phyloP scores from a whole-genome alignment of 345 rosid species.

The Sisymbrium irio region DNA sequence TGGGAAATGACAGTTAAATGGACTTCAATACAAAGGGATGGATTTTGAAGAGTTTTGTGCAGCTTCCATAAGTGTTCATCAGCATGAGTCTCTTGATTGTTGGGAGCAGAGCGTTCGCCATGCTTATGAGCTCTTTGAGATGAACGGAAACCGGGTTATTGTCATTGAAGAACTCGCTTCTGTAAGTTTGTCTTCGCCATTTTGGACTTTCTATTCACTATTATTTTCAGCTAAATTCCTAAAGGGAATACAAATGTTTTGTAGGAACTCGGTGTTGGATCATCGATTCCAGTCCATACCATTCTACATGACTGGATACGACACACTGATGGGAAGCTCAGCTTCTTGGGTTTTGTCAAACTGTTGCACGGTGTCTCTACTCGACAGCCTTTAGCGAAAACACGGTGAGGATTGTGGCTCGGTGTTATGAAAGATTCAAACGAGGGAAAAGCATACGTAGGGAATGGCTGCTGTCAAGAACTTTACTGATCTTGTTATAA shows the following conservation, averaged over 20 bases:
- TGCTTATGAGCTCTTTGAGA: constrained; percentile 89
- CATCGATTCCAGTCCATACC: constrained; percentile 81
- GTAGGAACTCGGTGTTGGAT: constrained; percentile 97
- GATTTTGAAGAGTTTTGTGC: constrained; percentile 97
- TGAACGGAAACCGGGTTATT: constrained; percentile 85
- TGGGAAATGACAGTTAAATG: constrained; percentile 56
- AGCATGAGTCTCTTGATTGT: constrained; percentile 74
- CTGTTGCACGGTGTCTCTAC: constrained; percentile 71
- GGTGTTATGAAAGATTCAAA: background rate
- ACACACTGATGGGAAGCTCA: constrained; percentile 88
- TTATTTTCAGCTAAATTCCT: background rate
- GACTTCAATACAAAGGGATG: constrained; percentile 88
- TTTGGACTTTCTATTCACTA: background rate
- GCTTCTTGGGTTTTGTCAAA: constrained; percentile 88
- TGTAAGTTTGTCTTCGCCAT: constrained; percentile 40
- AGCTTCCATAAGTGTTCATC: constrained; percentile 88
- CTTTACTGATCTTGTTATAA: constrained; percentile 21
- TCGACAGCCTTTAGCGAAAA: constrained; percentile 43
- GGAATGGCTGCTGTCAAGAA: constrained; percentile 14
- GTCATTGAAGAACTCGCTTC: constrained; percentile 93
- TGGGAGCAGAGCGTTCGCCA: constrained; percentile 87
- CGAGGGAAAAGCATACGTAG: constrained; percentile 26
- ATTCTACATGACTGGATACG: constrained; percentile 94
- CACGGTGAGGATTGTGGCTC: constrained; percentile 24
- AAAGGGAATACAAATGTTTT: background rate